These are phyloP conservation scores for Carallia brachiata DNA, from an alignment of 345 rosid species.

Conservation along the genomic window DNA sequence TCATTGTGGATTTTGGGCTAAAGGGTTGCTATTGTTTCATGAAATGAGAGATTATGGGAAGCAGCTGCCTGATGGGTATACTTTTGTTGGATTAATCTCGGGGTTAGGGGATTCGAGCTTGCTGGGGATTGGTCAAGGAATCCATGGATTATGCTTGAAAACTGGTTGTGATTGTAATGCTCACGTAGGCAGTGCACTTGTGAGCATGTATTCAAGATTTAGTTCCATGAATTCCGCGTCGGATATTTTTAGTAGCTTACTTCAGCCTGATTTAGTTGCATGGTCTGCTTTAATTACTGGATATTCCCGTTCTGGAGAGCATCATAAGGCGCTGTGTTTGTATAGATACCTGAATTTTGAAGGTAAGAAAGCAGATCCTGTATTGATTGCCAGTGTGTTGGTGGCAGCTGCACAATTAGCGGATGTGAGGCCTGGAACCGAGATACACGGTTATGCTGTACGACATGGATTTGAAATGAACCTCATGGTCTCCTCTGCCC, in stretches of 20 bases:
- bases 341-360: conserved; percentile 45
- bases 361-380: conserved; percentile 55
- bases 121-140: conserved; percentile 44
- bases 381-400: conserved; percentile 54
- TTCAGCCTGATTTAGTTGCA: conserved; percentile 64
- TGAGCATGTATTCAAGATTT: conserved; percentile 72
- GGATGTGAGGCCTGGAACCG: conserved; percentile 44
- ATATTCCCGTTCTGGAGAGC: conserved; percentile 54
- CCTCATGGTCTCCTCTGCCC: conserved; percentile 65
- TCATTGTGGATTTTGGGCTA: conserved; percentile 42
- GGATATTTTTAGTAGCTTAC: conserved; percentile 45
- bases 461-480: conserved; percentile 54
- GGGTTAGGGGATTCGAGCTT: conserved; percentile 47
- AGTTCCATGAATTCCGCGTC: conserved; percentile 52
- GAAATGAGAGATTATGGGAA: conserved; percentile 45
- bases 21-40: conserved; percentile 52
- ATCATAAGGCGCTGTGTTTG: conserved; percentile 44
- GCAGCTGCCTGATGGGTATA: conserved; percentile 59
- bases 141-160: conserved; percentile 77
- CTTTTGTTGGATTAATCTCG: conserved; percentile 56
- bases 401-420: conserved; percentile 61
- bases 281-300: conserved; percentile 77
- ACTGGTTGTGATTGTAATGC: conserved; percentile 46
- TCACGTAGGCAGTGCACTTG: conserved; percentile 61
- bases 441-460: conserved; percentile 57